phyloP scores from a whole-genome alignment of 2,329 filamentous ascomycete species.

The Bipolaris sorokiniana region DNA sequence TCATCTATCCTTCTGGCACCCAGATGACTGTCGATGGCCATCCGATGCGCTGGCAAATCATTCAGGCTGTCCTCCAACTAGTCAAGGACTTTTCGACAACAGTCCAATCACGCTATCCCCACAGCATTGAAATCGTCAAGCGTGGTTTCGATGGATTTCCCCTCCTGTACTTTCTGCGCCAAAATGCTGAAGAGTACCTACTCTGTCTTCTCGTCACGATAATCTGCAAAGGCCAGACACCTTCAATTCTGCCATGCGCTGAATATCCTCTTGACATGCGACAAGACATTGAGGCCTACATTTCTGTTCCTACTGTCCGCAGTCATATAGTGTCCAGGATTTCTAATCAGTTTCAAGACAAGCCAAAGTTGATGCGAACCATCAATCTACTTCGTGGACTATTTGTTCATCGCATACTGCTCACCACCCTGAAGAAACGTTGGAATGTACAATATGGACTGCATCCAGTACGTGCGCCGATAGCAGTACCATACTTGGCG shows the following conservation, averaged over 20 bases:
- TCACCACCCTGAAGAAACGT: conserved; percentile 65
- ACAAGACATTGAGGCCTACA: conserved; percentile 41
- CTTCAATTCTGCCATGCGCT: conserved; percentile 34
- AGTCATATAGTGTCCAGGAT: conserved; percentile 25
- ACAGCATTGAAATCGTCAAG: conserved; percentile 58
- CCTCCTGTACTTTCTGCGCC: conserved; percentile 61
- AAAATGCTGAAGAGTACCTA: conserved; percentile 44
- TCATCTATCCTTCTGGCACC: conserved; percentile 54
- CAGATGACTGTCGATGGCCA: conserved; percentile 51
- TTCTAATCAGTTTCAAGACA: conserved; percentile 41
- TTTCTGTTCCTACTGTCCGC: conserved; percentile 36
- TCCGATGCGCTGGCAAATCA: conserved; percentile 49
- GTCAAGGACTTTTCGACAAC: conserved; percentile 33
- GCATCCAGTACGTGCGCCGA: conserved; percentile 57
- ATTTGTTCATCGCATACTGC: conserved; percentile 64
- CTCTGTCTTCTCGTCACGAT: conserved; percentile 36
- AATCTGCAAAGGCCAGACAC: conserved; percentile 39
- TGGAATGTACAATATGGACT: conserved; percentile 69
- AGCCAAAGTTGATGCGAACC: conserved; percentile 50
- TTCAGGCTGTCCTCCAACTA: conserved; percentile 46
- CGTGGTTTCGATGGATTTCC: conserved; percentile 55
- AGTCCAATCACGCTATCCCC: conserved; percentile 51
- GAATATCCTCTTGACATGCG: conserved; percentile 20
- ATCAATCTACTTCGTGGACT: conserved; percentile 68
- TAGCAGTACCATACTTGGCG: conserved; percentile 68